Conservation (phyloP, 495 filamentous ascomycete genomes). For the Hypoxylon rickii region DNA sequence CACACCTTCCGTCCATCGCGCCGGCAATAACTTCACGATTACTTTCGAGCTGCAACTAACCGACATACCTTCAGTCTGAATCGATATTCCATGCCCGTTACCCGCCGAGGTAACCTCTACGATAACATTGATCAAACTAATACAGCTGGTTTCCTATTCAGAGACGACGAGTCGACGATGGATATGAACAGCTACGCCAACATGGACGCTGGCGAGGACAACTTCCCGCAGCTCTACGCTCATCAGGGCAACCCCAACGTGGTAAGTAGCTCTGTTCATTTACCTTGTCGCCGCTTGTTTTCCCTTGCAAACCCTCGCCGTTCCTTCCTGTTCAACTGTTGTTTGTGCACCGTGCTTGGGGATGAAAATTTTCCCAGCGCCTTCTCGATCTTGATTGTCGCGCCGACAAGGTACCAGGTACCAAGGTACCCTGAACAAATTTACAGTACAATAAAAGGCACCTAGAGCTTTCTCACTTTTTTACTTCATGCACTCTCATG, state of each 20-base stretch:
- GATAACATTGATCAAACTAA: conserved; percentile 72
- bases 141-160: conserved; percentile 81
- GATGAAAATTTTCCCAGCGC: too few species aligned
- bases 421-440: too few species aligned
- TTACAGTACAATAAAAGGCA: not conserved
- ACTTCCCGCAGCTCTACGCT: conserved; percentile 80
- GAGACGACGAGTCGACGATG: conserved; percentile 71
- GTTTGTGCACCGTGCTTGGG: not conserved
- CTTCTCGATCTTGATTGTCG: too few species aligned
- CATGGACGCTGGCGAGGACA: conserved; percentile 76
- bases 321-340: not conserved
- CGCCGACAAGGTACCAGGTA: too few species aligned
- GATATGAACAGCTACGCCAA: conserved; percentile 65
- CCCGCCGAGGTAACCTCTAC: conserved; percentile 62
- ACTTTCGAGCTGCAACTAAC: conserved; percentile 18
- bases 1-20: too few species aligned
- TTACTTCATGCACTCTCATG: too few species aligned
- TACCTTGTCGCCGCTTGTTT: conserved; percentile 2
- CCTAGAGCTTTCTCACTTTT: too few species aligned
- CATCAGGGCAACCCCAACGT: conserved; percentile 69
- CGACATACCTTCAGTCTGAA: conserved; percentile 60
- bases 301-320: not conserved
- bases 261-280: conserved; percentile 56
- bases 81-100: conserved; percentile 88
- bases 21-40: too few species aligned